Base-by-base conservation (phyloP, 2,329 filamentous ascomycete species). In the Beauveria asiatica region DNA sequence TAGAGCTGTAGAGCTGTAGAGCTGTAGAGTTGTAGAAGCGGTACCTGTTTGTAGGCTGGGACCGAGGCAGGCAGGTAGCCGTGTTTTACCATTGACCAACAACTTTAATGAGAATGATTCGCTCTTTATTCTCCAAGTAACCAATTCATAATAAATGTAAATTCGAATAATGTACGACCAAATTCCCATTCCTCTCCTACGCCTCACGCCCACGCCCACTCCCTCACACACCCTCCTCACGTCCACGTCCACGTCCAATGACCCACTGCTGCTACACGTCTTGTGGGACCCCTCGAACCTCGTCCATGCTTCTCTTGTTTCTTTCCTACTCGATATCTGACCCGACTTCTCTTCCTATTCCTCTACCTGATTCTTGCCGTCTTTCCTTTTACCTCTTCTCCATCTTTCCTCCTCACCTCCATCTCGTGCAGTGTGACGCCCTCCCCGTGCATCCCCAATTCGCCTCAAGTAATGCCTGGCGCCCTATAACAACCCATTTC, bases 231-330 rank as follows among this genome's bases (percentile, higher is more conserved):
- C 48, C 17, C 46, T 17, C 46, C 13, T n/a, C 46, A 49, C 46
- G 25, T 50, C 27, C 48, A 50, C 57, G 41, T 48, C 33, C 52
- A 56, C 52, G 57, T 59, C 57, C 57, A 59, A 27, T 30, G 59
- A 61, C 59, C 59, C 59, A 61, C 59, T 45, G 51, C 53, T 51
- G 53, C 59, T 61, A 61, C 59, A 61, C 59, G 59, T 61, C 59
- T 25, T 21, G 59, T 61, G 59, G 59, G 30, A 56, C 59, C 52
- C 52, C 33, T 51, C 52, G 49, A 61, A 55, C 52, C 33, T 61
- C 59, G 42, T 56, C 59, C 46, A 57, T 53, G 41, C n/a, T 52
- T 37, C 53, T 60, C 45, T 55, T 61, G 46, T 57, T 58, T 44
- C 44, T 62, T 60, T 48, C 37, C 56, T 53, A 30, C 55, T 56